Base-by-base conservation (phyloP, 2,329 filamentous ascomycete genomes). In the Aureobasidium uvarum region DNA sequence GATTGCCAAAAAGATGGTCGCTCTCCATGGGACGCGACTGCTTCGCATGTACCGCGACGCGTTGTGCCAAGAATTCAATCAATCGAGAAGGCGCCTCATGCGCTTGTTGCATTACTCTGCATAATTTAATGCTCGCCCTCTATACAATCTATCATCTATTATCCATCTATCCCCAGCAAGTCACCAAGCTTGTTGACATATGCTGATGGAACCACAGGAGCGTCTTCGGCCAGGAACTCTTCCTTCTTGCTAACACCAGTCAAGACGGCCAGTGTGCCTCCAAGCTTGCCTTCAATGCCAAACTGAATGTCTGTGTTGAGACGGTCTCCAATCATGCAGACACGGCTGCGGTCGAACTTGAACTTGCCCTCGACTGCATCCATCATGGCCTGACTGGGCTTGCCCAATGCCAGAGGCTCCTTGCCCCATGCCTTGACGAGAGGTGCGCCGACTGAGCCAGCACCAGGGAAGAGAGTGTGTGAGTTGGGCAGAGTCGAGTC, bases 351-450 rank as follows among this genome's bases (percentile, higher is more conserved):
- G 76, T 98, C 88, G 63, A 99, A 89, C 70, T 90, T 84, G 77
- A 98, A 97, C 78, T 96, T 96, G 66, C 94, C 94, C 81, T 98
- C 94, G 66, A 99, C 90, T 3, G 95, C 92, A 76, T 98, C 94
- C 94, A 99, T 96, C 95, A 99, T 99, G 4, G 94, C 94, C 80
- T 96, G 92, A 75, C 92, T 96, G 3, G 95, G 95, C 80, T 99
- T 99, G 0, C 95, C 95, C 46, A 98, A 80, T 3, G 91, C 87
- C 38, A 92, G 78, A 0, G 95, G 94, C 72, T 89, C 83, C 74
- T 85, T 79, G 3, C 83, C 83, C 20, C 78, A 79, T 4, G 80
- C 79, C 69, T 89, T 89, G 63, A 89, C 82, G 67, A 99, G 79
- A 1, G 92, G 91, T 31, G 91, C 86, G 58, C 89, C 88, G 69